phyloP scores from a whole-genome alignment of 2,329 filamentous ascomycete species.

The Alternaria brassicicola region DNA sequence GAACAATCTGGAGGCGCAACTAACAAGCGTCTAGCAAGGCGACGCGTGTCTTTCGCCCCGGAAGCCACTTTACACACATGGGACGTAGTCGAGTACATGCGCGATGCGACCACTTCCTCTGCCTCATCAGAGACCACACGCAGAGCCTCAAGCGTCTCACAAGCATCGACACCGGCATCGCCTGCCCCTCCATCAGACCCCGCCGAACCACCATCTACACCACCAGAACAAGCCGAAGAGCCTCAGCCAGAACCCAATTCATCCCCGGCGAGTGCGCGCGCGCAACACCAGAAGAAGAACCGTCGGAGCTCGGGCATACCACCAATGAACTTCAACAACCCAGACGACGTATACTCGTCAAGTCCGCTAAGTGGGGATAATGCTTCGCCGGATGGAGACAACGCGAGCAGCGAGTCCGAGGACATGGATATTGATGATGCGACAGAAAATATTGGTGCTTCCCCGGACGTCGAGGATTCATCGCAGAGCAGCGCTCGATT shows the following conservation, averaged over 20 bases:
- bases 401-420: constrained; percentile 61
- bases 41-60: constrained; percentile 94
- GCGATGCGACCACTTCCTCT: constrained; percentile 80
- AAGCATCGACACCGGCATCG: constrained; percentile 36
- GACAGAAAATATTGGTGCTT: constrained; percentile 64
- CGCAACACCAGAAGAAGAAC: constrained; percentile 66
- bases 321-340: constrained; percentile 67
- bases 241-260: constrained; percentile 63
- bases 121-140: constrained; percentile 76
- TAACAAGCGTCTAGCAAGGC: constrained; percentile 64
- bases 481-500: constrained; percentile 74
- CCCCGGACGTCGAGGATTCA: constrained; percentile 61
- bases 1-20: not conserved
- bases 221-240: constrained; percentile 65
- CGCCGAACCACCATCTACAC: constrained; percentile 66
- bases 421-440: constrained; percentile 68
- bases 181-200: constrained; percentile 53
- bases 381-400: constrained; percentile 47
- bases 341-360: constrained; percentile 72
- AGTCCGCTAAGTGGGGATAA: constrained; percentile 74
- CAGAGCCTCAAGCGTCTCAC: constrained; percentile 68
- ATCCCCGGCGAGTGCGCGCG: constrained; percentile 69
- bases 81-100: constrained; percentile 87
- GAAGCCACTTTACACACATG: constrained; percentile 97
- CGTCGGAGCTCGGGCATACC: constrained; percentile 70